Percentiles rank a stretch among this genome's conserved stretches.
phyloP scores from a whole-genome alignment of 108 stramenopile genomes.

The Aureococcus anophagefferens region DNA sequence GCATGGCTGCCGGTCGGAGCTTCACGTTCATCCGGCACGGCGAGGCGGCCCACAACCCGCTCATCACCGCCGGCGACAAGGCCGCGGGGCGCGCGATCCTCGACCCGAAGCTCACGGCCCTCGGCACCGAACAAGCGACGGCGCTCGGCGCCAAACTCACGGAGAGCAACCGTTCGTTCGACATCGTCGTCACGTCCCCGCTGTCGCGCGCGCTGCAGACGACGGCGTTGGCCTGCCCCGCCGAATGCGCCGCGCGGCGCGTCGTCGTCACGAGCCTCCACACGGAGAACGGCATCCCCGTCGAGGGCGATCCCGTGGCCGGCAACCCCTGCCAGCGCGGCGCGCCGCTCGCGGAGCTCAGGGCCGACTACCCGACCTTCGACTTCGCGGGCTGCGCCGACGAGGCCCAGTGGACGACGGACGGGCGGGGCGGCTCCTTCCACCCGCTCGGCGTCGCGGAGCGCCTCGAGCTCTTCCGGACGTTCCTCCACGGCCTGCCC shows the following conservation, averaged over 20 bases:
- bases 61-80: background rate
- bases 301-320: background rate
- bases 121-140: background rate
- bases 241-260: background rate
- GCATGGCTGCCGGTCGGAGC: no score
- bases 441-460: background rate
- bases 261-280: background rate
- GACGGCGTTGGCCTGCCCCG: no score
- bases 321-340: background rate
- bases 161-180: background rate
- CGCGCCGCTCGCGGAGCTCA: background rate
- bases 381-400: background rate
- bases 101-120: background rate
- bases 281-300: background rate
- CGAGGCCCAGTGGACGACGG: background rate
- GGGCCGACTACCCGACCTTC: background rate
- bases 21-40: background rate
- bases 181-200: background rate
- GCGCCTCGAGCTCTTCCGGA: background rate
- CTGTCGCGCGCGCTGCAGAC: background rate
- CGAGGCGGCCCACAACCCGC: background rate
- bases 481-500: background rate
- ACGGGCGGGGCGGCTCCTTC: background rate
- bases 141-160: background rate
- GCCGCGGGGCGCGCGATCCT: background rate